Percentiles rank a stretch among this genome's conserved stretches.
These are phyloP conservation scores for Brassica incana DNA, from an alignment of 345 rosid species.

Conservation along the genomic window DNA sequence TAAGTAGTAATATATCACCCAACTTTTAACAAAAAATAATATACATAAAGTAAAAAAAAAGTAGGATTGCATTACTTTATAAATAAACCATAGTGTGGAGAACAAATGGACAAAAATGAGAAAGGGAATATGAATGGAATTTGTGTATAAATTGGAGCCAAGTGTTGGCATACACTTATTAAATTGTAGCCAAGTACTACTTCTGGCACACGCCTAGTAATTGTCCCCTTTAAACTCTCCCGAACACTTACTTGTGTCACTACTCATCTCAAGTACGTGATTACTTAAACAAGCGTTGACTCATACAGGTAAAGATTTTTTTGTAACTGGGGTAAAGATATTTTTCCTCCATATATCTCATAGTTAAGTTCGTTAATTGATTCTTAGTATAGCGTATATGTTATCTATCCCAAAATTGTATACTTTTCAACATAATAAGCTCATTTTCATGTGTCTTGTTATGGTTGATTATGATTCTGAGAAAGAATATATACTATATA, in stretches of 20 bases:
- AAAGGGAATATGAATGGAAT: constrained; percentile 22
- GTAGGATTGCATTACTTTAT: constrained; percentile 25
- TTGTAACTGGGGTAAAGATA: not conserved
- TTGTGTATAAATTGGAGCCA: constrained; percentile 34
- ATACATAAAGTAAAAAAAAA: constrained; percentile 16
- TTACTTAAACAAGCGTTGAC: constrained; percentile 27
- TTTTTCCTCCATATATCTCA: constrained; percentile 15
- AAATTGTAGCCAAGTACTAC: constrained; percentile 26
- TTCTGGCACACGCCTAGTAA: constrained; percentile 31
- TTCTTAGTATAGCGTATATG: not conserved
- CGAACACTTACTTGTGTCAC: constrained; percentile 4
- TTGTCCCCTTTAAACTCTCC: not conserved
- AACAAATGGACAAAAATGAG: constrained; percentile 18
- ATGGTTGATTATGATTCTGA: constrained; percentile 4
- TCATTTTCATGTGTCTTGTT: not conserved
- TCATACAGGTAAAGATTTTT: constrained; percentile 9
- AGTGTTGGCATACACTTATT: constrained; percentile 31
- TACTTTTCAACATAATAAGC: not conserved
- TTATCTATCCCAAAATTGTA: not conserved
- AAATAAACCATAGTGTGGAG: constrained; percentile 21
- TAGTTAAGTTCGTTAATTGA: not conserved
- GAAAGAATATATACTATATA: not conserved
- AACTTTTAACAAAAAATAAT: not conserved
- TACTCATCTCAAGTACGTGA: constrained; percentile 26
- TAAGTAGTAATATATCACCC: not conserved